Evolutionary conservation across 257 asterid genomes (phyloP).

Genomic region (Vinca minor): DNA sequence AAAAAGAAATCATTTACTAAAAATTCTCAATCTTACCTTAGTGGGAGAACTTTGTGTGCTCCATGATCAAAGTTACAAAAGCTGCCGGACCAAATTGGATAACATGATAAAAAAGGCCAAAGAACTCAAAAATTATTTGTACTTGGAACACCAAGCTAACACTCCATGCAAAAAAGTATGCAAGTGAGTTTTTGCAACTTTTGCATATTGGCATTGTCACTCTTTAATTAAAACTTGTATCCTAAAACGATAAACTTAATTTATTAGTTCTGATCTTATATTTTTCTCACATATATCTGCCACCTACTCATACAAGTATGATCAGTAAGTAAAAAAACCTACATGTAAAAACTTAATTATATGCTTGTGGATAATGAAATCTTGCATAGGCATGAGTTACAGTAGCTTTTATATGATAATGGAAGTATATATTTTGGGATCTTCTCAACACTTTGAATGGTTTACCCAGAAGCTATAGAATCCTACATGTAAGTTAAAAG

Average conservation of each 20-base stretch:
- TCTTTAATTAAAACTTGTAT: too few species aligned
- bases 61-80: conserved; percentile 22
- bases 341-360: not conserved
- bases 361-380: not conserved
- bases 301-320: too few species aligned
- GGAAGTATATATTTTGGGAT: not conserved
- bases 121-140: conserved; percentile 33
- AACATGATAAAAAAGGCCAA: conserved; percentile 17
- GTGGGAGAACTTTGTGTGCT: conserved; percentile 40
- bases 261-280: too few species aligned
- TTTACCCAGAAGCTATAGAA: conserved; percentile 1
- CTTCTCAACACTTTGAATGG: conserved; percentile 8
- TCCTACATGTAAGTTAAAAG: not conserved
- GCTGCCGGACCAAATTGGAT: conserved; percentile 20
- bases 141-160: conserved; percentile 28
- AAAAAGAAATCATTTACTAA: conserved; percentile 18
- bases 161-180: too few species aligned
- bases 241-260: too few species aligned
- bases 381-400: conserved; percentile 7
- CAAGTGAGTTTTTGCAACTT: too few species aligned
- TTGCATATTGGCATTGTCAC: too few species aligned
- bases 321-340: not conserved
- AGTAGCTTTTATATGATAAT: conserved; percentile 11
- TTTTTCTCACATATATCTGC: too few species aligned
- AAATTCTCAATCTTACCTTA: conserved; percentile 26